Conservation (phyloP, 805 yeast genomes). For the Candida sithepensis region DNA sequence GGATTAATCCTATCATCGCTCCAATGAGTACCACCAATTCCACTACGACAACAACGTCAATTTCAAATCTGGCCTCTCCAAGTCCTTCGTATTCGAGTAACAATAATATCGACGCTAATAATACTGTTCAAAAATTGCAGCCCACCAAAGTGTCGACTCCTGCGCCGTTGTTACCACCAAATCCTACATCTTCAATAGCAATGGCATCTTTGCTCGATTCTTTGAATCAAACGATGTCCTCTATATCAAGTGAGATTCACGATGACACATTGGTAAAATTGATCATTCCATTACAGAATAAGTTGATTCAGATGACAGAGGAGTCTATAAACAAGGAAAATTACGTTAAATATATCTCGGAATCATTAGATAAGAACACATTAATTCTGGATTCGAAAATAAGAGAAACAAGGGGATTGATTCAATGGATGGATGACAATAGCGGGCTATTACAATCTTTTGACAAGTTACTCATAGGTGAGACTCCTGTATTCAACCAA, state of each 20-base stretch:
- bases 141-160: constrained; percentile 4
- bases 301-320: constrained; percentile 19
- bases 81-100: too few relatives aligned
- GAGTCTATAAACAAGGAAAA: constrained; percentile 13
- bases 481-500: constrained; percentile 55
- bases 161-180: constrained; percentile 28
- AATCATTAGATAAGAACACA: constrained; percentile 23
- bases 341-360: constrained; percentile 13
- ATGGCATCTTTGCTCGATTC: not conserved
- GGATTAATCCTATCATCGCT: not conserved
- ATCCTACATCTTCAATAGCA: constrained; percentile 22
- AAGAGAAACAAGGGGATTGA: constrained; percentile 6
- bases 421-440: constrained; percentile 27
- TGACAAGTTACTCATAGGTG: constrained; percentile 46
- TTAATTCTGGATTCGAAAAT: constrained; percentile 15
- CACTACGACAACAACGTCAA: too few relatives aligned
- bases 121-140: too few relatives aligned
- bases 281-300: constrained; percentile 11
- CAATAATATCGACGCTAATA: too few relatives aligned
- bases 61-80: not conserved
- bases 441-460: constrained; percentile 29
- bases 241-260: constrained; percentile 3
- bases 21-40: not conserved
- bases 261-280: constrained; percentile 5
- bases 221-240: not conserved